These are phyloP conservation scores for Boletus sensibilis DNA, from an alignment of 768 basidiomycete species.

Conservation along the genomic window DNA sequence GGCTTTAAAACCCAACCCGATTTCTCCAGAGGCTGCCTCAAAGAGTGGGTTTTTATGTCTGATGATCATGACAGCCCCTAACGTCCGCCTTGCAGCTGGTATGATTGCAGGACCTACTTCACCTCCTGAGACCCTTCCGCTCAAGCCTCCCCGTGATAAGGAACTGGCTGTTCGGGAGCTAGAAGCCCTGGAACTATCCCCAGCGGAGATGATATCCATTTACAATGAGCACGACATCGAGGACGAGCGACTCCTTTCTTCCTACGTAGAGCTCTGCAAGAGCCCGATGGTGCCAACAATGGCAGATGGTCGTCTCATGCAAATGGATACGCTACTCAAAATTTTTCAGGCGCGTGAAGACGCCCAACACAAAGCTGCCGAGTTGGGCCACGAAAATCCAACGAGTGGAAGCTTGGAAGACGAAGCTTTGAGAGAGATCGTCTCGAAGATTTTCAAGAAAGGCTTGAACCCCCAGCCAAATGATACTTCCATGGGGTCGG, in stretches of 20 bases:
- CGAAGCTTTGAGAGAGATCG: constrained; percentile 30
- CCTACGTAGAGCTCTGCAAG: constrained; percentile 53
- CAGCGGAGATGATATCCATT: constrained; percentile 53
- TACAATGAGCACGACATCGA: constrained; percentile 57
- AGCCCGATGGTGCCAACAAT: constrained; percentile 49
- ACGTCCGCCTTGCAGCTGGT: not conserved
- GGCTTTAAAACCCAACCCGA: not conserved
- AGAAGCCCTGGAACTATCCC: constrained; percentile 43
- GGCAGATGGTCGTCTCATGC: constrained; percentile 54
- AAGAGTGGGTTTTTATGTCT: not conserved
- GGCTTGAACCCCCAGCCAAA: constrained; percentile 15
- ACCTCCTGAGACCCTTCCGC: not conserved
- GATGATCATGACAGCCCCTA: not conserved
- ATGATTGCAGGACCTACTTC: not conserved
- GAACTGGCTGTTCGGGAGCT: constrained; percentile 55
- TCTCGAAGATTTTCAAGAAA: constrained; percentile 32
- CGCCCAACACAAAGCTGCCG: constrained; percentile 36
- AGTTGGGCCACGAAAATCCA: constrained; percentile 30
- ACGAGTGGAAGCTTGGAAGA: constrained; percentile 34
- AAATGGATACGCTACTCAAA: constrained; percentile 52
- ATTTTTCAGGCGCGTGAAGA: constrained; percentile 57
- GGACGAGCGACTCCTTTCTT: constrained; percentile 46
- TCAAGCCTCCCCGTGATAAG: constrained; percentile 16
- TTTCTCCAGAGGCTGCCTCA: not conserved
- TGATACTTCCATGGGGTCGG: constrained; percentile 18